A percentile compares a stretch with the other conserved stretches of the same genome.
Evolutionary conservation across 2,329 filamentous ascomycete genomes (phyloP).

Genomic region (Lomentospora prolificans): DNA sequence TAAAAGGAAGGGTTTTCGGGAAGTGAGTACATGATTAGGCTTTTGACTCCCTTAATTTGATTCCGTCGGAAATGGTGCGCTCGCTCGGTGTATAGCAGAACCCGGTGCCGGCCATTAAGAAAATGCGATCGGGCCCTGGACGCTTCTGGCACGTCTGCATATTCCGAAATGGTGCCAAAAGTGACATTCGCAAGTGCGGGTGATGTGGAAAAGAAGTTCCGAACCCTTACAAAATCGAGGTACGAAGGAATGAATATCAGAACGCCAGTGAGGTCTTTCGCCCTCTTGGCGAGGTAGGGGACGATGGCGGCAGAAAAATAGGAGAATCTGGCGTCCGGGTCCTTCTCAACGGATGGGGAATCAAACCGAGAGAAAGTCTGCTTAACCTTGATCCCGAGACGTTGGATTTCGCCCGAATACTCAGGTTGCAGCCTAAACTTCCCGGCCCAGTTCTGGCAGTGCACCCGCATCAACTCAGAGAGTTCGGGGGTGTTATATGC

Average conservation of each 20-base stretch:
- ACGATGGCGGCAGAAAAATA: slow-evolving; percentile 81
- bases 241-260: slow-evolving; percentile 88
- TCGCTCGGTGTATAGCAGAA: slow-evolving; percentile 85
- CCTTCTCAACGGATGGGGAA: slow-evolving; percentile 55
- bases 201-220: slow-evolving; percentile 81
- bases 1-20: slow-evolving; percentile 85
- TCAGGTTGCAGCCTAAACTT: slow-evolving; percentile 63
- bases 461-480: slow-evolving; percentile 63
- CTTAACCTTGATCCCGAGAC: slow-evolving; percentile 60
- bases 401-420: slow-evolving; percentile 63
- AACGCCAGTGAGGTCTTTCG: slow-evolving; percentile 57
- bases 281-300: slow-evolving; percentile 60
- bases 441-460: slow-evolving; percentile 74
- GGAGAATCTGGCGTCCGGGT: slow-evolving; percentile 82
- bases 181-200: slow-evolving; percentile 38
- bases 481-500: slow-evolving; percentile 84
- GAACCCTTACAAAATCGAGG: slow-evolving; percentile 85
- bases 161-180: slow-evolving; percentile 84
- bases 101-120: slow-evolving; percentile 66
- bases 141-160: slow-evolving; percentile 68
- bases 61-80: slow-evolving; percentile 97
- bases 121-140: slow-evolving; percentile 83
- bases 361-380: slow-evolving; percentile 90
- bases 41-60: slow-evolving; percentile 67
- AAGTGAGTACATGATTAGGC: slow-evolving; percentile 80